Evolutionary conservation across 345 rosid species (phyloP).

Genomic region (Pugionium cornutum): DNA sequence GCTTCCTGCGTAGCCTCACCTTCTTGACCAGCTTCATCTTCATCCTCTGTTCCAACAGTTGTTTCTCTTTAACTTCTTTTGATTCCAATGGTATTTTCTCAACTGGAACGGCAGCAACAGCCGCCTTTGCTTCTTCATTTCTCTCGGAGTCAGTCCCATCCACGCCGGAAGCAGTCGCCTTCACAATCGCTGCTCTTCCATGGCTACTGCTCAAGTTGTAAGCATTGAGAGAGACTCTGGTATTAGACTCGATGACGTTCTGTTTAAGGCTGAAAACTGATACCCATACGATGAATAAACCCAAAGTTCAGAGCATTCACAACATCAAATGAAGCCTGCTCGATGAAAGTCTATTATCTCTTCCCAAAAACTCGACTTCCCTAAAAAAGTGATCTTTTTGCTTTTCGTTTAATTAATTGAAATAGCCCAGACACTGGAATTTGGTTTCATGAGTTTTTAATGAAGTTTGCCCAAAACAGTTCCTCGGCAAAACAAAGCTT

Average conservation of each 20-base stretch:
- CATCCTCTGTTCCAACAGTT: constrained; percentile 64
- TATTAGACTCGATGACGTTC: constrained; percentile 20
- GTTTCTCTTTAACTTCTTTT: constrained; percentile 55
- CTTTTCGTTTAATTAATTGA: neutral
- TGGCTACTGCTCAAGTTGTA: constrained; percentile 36
- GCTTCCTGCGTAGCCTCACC: constrained; percentile 79
- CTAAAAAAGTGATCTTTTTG: neutral
- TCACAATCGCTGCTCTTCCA: constrained; percentile 36
- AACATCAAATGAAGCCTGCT: neutral
- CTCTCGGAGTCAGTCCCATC: constrained; percentile 40
- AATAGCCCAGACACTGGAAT: neutral
- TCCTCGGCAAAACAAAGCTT: neutral
- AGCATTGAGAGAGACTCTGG: constrained; percentile 39
- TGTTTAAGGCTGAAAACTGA: constrained; percentile 22
- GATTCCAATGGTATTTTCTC: constrained; percentile 73
- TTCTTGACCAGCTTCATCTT: constrained; percentile 87
- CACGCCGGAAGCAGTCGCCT: constrained; percentile 47
- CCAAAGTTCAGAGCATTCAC: no score
- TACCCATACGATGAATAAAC: neutral
- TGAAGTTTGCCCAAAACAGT: neutral
- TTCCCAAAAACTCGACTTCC: neutral
- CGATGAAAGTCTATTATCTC: constrained; percentile 16
- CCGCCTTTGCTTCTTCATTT: constrained; percentile 43
- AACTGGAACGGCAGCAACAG: constrained; percentile 45
- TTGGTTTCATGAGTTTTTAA: neutral